Evolutionary conservation across 2,329 filamentous ascomycete genomes (phyloP).

Genomic region (Curvularia verruculosa): DNA sequence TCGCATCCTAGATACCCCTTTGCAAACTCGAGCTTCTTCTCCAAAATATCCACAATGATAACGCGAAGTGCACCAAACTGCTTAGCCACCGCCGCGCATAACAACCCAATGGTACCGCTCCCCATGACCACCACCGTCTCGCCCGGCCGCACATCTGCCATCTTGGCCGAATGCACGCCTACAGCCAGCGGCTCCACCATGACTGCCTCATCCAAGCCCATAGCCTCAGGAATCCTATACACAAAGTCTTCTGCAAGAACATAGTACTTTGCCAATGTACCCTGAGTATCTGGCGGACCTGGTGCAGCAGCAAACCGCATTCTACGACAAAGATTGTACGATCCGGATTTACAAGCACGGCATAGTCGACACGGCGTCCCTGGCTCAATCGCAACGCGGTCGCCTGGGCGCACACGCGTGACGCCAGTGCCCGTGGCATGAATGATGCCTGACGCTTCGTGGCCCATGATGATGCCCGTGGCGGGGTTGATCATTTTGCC

Average conservation of each 20-base stretch:
- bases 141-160: conserved; percentile 77
- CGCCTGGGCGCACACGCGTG: conserved; percentile 74
- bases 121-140: conserved; percentile 88
- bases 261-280: conserved; percentile 85
- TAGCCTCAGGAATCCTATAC: conserved; percentile 81
- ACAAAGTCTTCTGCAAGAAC: conserved; percentile 90
- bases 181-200: conserved; percentile 88
- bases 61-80: conserved; percentile 76
- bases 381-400: conserved; percentile 90
- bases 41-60: conserved; percentile 90
- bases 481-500: conserved; percentile 82
- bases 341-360: conserved; percentile 84
- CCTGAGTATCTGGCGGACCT: conserved; percentile 67
- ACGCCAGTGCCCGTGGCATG: conserved; percentile 81
- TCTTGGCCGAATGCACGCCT: conserved; percentile 81
- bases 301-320: conserved; percentile 90
- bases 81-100: conserved; percentile 76
- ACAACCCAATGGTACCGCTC: conserved; percentile 86
- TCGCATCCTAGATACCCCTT: conserved; percentile 74
- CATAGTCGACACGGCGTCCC: conserved; percentile 88
- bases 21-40: conserved; percentile 80
- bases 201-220: conserved; percentile 88
- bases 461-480: conserved; percentile 82
- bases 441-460: conserved; percentile 85
- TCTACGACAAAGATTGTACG: conserved; percentile 88